Evolutionary conservation across 805 yeast species (phyloP).

Genomic region (Starmerella tilneyi): DNA sequence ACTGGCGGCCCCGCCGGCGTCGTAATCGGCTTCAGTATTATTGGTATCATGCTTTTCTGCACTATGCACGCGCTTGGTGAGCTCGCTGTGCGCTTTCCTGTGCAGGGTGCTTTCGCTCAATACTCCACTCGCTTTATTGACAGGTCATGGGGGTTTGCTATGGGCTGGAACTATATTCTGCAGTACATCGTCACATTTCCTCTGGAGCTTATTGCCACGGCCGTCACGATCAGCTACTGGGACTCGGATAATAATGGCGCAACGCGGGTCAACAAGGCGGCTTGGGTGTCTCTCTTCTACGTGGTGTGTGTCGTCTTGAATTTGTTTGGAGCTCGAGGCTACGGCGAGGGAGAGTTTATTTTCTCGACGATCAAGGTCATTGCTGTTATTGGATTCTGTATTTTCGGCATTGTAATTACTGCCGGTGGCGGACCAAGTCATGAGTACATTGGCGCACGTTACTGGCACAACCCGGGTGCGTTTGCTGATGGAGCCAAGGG

Average conservation of each 20-base stretch:
- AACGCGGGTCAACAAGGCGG: slow-evolving; percentile 40
- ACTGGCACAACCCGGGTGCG: slow-evolving; percentile 59
- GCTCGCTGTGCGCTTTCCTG: slow-evolving; percentile 54
- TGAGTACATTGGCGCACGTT: slow-evolving; percentile 42
- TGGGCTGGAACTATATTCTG: slow-evolving; percentile 57
- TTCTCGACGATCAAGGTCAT: slow-evolving; percentile 49
- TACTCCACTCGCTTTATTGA: slow-evolving; percentile 51
- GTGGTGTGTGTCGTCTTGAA: slow-evolving; percentile 41
- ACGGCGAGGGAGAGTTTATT: slow-evolving; percentile 62
- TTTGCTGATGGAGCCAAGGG: slow-evolving; percentile 60
- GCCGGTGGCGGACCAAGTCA: slow-evolving; percentile 52
- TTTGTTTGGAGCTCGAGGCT: slow-evolving; percentile 49
- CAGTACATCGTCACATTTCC: slow-evolving; percentile 55
- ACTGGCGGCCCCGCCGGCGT: slow-evolving; percentile 48
- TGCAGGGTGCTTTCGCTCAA: slow-evolving; percentile 47
- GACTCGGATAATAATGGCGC: slow-evolving; percentile 30
- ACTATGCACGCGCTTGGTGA: slow-evolving; percentile 62
- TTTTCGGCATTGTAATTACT: slow-evolving; percentile 42
- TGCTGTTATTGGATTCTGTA: slow-evolving; percentile 53
- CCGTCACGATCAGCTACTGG: slow-evolving; percentile 49
- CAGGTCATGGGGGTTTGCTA: slow-evolving; percentile 54
- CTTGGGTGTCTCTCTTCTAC: slow-evolving; percentile 49
- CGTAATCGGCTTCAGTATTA: slow-evolving; percentile 47
- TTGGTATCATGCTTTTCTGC: slow-evolving; percentile 55
- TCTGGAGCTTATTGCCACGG: slow-evolving; percentile 50